Percentiles rank a stretch among this genome's conserved stretches.
These are phyloP conservation scores for Didymella segeticola DNA, from an alignment of 2,329 filamentous ascomycete species.

Conservation along the genomic window DNA sequence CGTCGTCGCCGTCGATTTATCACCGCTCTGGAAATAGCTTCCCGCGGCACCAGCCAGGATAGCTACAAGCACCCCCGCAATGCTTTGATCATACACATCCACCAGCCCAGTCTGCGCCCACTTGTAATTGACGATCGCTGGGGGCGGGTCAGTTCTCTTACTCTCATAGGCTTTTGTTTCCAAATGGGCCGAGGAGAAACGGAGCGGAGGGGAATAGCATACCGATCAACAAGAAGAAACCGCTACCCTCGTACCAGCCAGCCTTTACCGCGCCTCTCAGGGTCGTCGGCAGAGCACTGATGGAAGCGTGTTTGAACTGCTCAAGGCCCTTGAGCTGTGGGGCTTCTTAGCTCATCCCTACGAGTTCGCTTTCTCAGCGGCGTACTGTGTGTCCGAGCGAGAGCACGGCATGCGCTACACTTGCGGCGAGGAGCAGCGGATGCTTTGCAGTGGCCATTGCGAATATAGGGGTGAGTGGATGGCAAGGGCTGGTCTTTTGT, in stretches of 20 bases:
- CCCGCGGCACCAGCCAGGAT: conserved; percentile 35
- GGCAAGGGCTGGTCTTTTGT: neutral
- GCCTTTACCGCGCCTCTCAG: conserved; percentile 42
- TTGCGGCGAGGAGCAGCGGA: conserved; percentile 39
- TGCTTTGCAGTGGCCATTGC: conserved; percentile 17
- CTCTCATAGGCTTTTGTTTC: no score
- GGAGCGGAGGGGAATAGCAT: conserved; percentile 4
- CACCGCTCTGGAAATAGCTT: conserved; percentile 32
- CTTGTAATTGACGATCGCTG: conserved; percentile 46
- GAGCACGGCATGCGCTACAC: conserved; percentile 39
- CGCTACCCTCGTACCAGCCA: conserved; percentile 48
- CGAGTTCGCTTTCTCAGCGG: neutral
- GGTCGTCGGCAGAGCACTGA: conserved; percentile 35
- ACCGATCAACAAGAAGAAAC: conserved; percentile 46
- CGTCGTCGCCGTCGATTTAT: conserved; percentile 33
- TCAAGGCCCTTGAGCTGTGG: conserved; percentile 42
- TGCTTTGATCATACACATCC: conserved; percentile 41
- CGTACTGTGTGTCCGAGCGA: conserved; percentile 44
- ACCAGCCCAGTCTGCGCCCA: conserved; percentile 42
- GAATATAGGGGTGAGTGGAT: neutral
- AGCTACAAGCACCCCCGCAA: conserved; percentile 37
- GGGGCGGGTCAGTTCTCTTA: neutral
- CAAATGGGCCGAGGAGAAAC: no score
- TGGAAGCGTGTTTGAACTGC: conserved; percentile 43
- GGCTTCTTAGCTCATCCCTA: neutral